These are phyloP conservation scores for Candida glucosophila DNA, from an alignment of 1,139 yeast species.

Conservation along the genomic window DNA sequence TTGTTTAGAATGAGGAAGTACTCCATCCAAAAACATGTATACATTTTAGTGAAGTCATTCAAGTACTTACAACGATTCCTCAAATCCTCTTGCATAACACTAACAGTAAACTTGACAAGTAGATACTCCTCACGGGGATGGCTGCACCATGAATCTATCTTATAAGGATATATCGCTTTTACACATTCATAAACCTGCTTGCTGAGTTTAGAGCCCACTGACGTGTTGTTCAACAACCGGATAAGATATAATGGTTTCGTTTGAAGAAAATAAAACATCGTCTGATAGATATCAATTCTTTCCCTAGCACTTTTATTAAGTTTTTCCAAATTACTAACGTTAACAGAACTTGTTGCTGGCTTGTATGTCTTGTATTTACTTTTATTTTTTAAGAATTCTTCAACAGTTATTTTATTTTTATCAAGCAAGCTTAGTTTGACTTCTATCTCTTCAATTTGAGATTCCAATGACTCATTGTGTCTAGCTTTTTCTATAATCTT, in stretches of 20 bases:
- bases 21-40: constrained; percentile 36
- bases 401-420: constrained; percentile 71
- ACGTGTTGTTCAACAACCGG: constrained; percentile 26
- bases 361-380: constrained; percentile 24
- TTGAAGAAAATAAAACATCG: constrained; percentile 73
- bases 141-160: constrained; percentile 18
- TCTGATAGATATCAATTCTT: constrained; percentile 59
- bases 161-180: constrained; percentile 40
- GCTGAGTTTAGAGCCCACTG: constrained; percentile 12
- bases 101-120: constrained; percentile 51
- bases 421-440: constrained; percentile 71
- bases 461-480: constrained; percentile 60
- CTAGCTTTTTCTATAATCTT: constrained; percentile 55
- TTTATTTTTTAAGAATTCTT: constrained; percentile 58
- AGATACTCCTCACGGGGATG: constrained; percentile 69
- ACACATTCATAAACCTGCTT: constrained; percentile 38
- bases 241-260: constrained; percentile 74
- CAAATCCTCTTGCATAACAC: constrained; percentile 42
- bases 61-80: constrained; percentile 15
- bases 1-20: constrained; percentile 50
- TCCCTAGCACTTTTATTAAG: constrained; percentile 30
- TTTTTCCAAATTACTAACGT: constrained; percentile 12
- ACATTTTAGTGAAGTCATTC: constrained; percentile 28
- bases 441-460: constrained; percentile 71
- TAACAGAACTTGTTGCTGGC: too few relatives aligned